These are phyloP conservation scores for Luffa aegyptiaca DNA, from an alignment of 306 rosid species.

Conservation along the genomic window DNA sequence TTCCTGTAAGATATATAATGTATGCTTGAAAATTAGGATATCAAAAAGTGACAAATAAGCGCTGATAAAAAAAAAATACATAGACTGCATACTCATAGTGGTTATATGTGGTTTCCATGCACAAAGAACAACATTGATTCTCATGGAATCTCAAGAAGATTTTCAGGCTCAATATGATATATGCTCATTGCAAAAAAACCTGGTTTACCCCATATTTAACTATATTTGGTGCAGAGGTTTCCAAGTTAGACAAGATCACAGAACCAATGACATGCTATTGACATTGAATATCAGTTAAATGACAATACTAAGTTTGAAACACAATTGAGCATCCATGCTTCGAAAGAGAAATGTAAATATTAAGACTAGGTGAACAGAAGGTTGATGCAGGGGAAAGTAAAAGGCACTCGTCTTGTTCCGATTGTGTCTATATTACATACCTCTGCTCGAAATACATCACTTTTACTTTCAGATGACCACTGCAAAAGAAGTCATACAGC, in stretches of 20 bases:
- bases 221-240: neutral
- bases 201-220: neutral
- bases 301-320: neutral
- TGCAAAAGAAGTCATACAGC: neutral
- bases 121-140: neutral
- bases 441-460: conserved; percentile 84
- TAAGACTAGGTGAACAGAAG: neutral
- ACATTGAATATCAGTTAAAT: neutral
- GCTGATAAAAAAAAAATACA: neutral
- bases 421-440: conserved; percentile 29
- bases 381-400: neutral
- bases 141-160: neutral
- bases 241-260: neutral
- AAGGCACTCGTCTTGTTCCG: neutral
- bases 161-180: neutral
- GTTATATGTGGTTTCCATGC: neutral
- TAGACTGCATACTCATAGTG: neutral
- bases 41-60: neutral
- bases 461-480: conserved; percentile 22
- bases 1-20: neutral
- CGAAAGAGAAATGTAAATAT: neutral
- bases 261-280: neutral
- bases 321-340: neutral
- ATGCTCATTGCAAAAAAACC: neutral
- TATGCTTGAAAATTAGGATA: neutral